Evolutionary conservation across 768 basidiomycete genomes (phyloP), one percentile per base, ranked within the genome.

Genomic region (Trametes gibbosa): DNA sequence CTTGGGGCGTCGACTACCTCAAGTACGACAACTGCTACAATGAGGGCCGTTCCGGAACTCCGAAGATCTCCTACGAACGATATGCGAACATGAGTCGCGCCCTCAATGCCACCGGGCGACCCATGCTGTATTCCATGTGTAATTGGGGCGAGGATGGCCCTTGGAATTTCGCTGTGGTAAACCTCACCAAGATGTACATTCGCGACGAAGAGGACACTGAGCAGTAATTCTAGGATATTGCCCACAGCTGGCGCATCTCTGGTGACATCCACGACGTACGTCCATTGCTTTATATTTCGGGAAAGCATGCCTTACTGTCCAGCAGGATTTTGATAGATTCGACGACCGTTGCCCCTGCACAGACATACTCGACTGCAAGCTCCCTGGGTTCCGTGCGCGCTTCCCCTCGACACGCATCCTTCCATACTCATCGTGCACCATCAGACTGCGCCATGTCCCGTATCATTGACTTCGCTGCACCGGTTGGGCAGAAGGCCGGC

Each of bases 11-110:
- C 40, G 75, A 75, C 63, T 76, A 74, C 50, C 64, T 76, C 16
- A 70, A 77, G 59, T 77, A 77, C 53, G 75, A 77, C 63, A 77
- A 77, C 48, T 76, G 75, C 67, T 73, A 65, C 63, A 77, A 76
- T 63, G 72, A 75, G 58, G 75, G 75, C 10, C 71, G 66, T 12
- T 51, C 73, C 2, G 75, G 75, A 14, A 72, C 71, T 5, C 72
- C 75, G 9, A 56, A 59, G 43, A 68, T 75, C 46, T 75, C 75
- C 1, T 72, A 68, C 52, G 69, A 75, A n/a, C 66, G 75, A 8
- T 76, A 70, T 54, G 66, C 66, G 25, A 71, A 72, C 52, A 76
- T 76, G 75, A 73, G 73, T 0, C 58, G 66, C n/a, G 75, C 75
- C 0, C 61, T 76, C 21, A 74, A 73, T 50, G 73, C 69, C 13